These are phyloP conservation scores for Cicer cuneatum DNA, from an alignment of 306 rosid species.

Conservation along the genomic window DNA sequence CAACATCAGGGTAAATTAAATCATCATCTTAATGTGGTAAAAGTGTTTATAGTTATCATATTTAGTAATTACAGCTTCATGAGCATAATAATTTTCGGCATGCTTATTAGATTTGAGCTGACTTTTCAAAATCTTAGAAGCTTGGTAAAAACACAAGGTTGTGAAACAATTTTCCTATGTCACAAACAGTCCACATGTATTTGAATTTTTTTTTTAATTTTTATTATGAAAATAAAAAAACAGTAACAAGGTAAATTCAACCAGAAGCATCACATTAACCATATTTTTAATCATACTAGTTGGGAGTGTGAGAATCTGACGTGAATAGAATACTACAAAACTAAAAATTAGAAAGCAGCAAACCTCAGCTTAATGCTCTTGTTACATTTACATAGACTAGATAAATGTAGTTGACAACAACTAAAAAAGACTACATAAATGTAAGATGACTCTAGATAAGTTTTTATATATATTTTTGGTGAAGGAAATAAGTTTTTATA, in stretches of 20 bases:
- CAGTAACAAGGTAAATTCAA: not conserved
- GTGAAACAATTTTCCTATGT: not conserved
- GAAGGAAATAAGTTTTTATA: not conserved
- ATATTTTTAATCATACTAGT: not conserved
- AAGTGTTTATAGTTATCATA: constrained; percentile 12
- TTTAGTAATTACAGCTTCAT: constrained; percentile 37
- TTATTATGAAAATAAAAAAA: not conserved
- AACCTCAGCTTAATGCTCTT: not conserved
- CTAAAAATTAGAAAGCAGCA: too few species aligned
- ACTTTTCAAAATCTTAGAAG: constrained; percentile 3
- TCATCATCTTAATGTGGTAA: constrained; percentile 1
- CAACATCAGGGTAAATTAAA: constrained; percentile 12
- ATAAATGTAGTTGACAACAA: too few species aligned
- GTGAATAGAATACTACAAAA: too few species aligned
- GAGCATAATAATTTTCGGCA: constrained; percentile 42
- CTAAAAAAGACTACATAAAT: not conserved
- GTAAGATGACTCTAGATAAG: not conserved
- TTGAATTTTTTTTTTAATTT: too few species aligned
- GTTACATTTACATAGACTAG: too few species aligned
- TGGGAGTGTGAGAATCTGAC: not conserved
- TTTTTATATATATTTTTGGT: too few species aligned
- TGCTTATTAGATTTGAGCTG: not conserved
- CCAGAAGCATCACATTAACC: too few species aligned
- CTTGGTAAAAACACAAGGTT: not conserved
- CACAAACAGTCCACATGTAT: not conserved